phyloP scores from a whole-genome alignment of 495 filamentous ascomycete species.

The Xylaria telfairii region DNA sequence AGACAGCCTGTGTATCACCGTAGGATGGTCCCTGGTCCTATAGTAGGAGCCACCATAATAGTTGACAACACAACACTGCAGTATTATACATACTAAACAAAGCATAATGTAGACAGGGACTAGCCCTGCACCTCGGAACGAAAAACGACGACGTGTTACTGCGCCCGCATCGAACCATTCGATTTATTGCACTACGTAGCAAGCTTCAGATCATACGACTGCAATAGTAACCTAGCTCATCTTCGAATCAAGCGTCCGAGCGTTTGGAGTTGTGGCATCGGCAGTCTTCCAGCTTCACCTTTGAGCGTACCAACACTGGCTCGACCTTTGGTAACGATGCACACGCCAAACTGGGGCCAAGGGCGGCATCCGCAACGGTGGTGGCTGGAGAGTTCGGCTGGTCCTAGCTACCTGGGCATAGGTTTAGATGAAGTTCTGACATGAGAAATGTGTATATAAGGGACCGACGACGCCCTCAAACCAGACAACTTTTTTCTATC shows the following conservation, averaged over 20 bases:
- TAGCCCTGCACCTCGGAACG: constrained; percentile 20
- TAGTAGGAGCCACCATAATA: constrained; percentile 5
- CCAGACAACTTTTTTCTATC: too few species aligned
- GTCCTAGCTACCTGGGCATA: too few species aligned
- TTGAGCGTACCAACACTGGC: too few species aligned
- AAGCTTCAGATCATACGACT: constrained; percentile 27
- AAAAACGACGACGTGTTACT: constrained; percentile 22
- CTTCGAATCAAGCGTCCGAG: background rate
- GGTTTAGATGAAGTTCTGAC: too few species aligned
- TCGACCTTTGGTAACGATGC: too few species aligned
- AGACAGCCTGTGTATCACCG: constrained; percentile 17
- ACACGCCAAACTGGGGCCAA: too few species aligned
- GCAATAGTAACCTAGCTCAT: constrained; percentile 11
- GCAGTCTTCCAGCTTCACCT: constrained; percentile 8
- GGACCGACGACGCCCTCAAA: too few species aligned
- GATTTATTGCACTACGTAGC: constrained; percentile 23
- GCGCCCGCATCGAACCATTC: constrained; percentile 25
- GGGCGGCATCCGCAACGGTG: too few species aligned
- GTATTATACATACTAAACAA: too few species aligned
- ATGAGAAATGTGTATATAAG: too few species aligned
- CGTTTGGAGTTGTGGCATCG: constrained; percentile 24
- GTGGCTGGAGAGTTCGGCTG: too few species aligned
- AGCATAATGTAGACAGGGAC: constrained; percentile 25
- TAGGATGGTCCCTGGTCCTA: constrained; percentile 4
- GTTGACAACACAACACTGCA: constrained; percentile 25